phyloP scores from a whole-genome alignment of 1,284 basidiomycete species.

The Fistulinella cinereoalba region DNA sequence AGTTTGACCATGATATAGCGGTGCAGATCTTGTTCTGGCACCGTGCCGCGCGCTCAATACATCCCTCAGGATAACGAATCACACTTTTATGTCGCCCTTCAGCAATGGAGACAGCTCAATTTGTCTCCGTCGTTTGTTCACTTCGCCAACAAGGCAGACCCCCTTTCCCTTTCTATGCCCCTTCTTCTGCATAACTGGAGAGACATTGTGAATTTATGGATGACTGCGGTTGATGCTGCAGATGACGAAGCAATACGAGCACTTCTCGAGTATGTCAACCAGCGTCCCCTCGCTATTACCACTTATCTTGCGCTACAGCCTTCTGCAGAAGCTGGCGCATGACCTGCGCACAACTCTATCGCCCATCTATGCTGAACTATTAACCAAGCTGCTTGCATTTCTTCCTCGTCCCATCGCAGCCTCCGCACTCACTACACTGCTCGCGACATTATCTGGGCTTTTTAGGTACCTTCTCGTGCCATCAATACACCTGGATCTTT shows the following conservation, averaged over 20 bases:
- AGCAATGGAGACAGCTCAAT: slow-evolving; percentile 77
- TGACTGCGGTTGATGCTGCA: slow-evolving; percentile 48
- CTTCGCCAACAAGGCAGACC: slow-evolving; percentile 60
- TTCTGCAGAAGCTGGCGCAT: slow-evolving; percentile 71
- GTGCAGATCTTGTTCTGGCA: slow-evolving; percentile 32
- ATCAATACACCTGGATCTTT: slow-evolving; percentile 44
- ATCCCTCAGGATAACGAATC: slow-evolving; percentile 61
- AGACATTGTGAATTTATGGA: slow-evolving; percentile 63
- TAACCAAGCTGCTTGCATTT: slow-evolving; percentile 53
- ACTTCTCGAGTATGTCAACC: slow-evolving; percentile 63
- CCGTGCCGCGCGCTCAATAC: slow-evolving; percentile 1
- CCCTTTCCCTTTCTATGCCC: slow-evolving; percentile 74
- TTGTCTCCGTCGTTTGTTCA: slow-evolving; percentile 73
- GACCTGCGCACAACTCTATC: slow-evolving; percentile 71
- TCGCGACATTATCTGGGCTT: slow-evolving; percentile 61
- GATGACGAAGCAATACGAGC: slow-evolving; percentile 69
- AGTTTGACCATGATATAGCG: slow-evolving; percentile 58
- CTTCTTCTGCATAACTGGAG: slow-evolving; percentile 79
- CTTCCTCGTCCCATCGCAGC: slow-evolving; percentile 57
- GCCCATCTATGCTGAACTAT: slow-evolving; percentile 54
- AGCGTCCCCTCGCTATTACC: slow-evolving; percentile 1
- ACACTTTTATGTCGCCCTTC: slow-evolving; percentile 66
- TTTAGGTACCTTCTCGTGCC: slow-evolving; percentile 73
- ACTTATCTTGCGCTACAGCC: slow-evolving; percentile 39
- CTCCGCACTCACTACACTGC: slow-evolving; percentile 58